These are phyloP conservation scores for Batkoa obscura DNA, from an alignment of 371 early-diverging fungal species.

Conservation along the genomic window DNA sequence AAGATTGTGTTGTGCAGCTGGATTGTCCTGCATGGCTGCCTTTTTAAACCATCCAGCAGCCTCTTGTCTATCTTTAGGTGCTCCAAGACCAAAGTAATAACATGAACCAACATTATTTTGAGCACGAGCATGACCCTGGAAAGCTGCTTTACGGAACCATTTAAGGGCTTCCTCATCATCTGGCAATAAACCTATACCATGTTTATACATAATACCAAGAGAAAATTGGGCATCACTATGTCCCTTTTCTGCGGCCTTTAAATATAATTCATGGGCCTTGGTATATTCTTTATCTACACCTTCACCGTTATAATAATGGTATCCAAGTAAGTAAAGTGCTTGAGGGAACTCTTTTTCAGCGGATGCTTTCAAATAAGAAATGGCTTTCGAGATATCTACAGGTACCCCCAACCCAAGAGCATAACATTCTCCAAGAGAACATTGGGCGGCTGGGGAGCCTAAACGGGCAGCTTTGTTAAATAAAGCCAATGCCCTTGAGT, in stretches of 20 bases:
- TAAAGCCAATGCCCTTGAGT: slow-evolving; percentile 23
- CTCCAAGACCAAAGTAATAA: slow-evolving; percentile 24
- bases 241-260: slow-evolving; percentile 22
- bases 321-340: slow-evolving; percentile 47
- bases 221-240: slow-evolving; percentile 21
- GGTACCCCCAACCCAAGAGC: slow-evolving; percentile 41
- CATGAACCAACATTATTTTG: slow-evolving; percentile 67
- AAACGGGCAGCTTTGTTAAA: slow-evolving; percentile 22
- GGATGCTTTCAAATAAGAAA: slow-evolving; percentile 52
- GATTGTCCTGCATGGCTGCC: slow-evolving; percentile 24
- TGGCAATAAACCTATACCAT: slow-evolving; percentile 44
- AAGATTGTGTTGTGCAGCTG: slow-evolving; percentile 42
- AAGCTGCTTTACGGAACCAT: slow-evolving; percentile 54
- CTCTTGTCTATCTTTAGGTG: slow-evolving; percentile 26
- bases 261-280: slow-evolving; percentile 50
- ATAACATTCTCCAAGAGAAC: slow-evolving; percentile 68
- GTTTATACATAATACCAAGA: slow-evolving; percentile 21
- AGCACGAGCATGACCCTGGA: slow-evolving; percentile 52
- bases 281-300: slow-evolving; percentile 25
- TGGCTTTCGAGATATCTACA: slow-evolving; percentile 46
- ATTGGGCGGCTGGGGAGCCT: slow-evolving; percentile 51
- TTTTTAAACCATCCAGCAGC: slow-evolving; percentile 46
- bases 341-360: slow-evolving; percentile 54
- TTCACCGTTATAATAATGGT: slow-evolving; percentile 25
- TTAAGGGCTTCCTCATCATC: slow-evolving; percentile 28